Conservation (phyloP, 164 flowering plant species). For the Vitis rupestris region DNA sequence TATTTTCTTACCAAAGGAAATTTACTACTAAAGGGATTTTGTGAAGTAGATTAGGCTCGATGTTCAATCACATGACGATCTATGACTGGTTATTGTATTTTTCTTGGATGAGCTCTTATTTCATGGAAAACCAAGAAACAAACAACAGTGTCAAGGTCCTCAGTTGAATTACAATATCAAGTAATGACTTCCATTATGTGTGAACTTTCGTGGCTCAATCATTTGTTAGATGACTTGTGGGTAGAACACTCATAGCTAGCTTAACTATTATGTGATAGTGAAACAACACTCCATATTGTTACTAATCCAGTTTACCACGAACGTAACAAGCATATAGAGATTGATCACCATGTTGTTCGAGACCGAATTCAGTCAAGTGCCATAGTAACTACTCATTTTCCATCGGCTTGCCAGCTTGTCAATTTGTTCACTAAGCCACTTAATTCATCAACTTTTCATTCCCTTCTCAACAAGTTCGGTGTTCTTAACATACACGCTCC, state of each 20-base stretch:
- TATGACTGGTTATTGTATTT: not conserved
- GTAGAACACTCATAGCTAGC: not conserved
- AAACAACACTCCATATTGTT: not conserved
- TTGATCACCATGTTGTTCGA: too few species aligned
- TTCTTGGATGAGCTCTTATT: not conserved
- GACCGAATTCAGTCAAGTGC: too few species aligned
- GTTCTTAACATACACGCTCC: too few species aligned
- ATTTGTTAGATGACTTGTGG: not conserved
- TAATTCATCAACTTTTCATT: too few species aligned
- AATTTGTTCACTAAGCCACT: too few species aligned
- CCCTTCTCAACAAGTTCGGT: too few species aligned
- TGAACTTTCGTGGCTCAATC: not conserved
- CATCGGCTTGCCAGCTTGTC: too few species aligned
- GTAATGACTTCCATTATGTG: not conserved
- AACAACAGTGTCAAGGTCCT: not conserved
- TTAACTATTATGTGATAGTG: not conserved
- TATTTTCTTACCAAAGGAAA: not conserved
- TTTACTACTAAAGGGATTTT: not conserved
- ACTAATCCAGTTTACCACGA: slow-evolving; percentile 1
- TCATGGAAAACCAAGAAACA: slow-evolving; percentile 13
- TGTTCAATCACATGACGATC: not conserved
- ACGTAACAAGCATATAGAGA: not conserved
- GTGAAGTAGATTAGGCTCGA: slow-evolving; percentile 3
- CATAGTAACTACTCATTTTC: too few species aligned
- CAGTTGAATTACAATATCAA: not conserved